Evolutionary conservation across 2,329 filamentous ascomycete species (phyloP).

Genomic region (Fusarium miscanthi): DNA sequence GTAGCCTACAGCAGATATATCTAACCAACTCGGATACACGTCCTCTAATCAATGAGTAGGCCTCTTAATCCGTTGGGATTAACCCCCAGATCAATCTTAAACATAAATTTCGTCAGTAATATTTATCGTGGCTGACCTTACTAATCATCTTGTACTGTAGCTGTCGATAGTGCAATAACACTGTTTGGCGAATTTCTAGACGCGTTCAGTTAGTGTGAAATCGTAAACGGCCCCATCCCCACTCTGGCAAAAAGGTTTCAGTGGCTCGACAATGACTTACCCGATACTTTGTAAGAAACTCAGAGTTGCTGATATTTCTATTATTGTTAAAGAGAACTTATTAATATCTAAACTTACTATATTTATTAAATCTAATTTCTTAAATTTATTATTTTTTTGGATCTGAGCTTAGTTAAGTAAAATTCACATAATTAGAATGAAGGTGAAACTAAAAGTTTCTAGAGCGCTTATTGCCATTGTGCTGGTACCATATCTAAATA

Average conservation of each 20-base stretch:
- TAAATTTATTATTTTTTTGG: no score
- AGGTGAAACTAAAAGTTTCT: no score
- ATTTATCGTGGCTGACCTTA: background rate
- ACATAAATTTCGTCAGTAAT: no score
- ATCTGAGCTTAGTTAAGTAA: no score
- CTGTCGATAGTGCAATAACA: background rate
- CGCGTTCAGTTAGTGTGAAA: background rate
- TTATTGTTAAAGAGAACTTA: no score
- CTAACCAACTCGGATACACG: fast-evolving
- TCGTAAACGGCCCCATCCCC: fast-evolving
- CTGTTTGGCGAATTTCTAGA: fast-evolving
- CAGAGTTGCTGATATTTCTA: background rate
- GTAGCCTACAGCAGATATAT: background rate
- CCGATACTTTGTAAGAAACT: background rate
- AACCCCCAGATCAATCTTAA: background rate
- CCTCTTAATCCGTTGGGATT: background rate
- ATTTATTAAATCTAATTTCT: background rate
- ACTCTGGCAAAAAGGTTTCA: no score
- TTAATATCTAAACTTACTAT: background rate
- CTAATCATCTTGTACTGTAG: background rate
- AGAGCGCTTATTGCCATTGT: no score
- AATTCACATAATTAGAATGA: no score
- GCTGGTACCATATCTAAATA: no score
- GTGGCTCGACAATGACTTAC: background rate
- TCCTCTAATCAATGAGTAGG: fast-evolving